Conservation (phyloP, 2,329 filamentous ascomycete species). For the Calonectria fujianensis region DNA sequence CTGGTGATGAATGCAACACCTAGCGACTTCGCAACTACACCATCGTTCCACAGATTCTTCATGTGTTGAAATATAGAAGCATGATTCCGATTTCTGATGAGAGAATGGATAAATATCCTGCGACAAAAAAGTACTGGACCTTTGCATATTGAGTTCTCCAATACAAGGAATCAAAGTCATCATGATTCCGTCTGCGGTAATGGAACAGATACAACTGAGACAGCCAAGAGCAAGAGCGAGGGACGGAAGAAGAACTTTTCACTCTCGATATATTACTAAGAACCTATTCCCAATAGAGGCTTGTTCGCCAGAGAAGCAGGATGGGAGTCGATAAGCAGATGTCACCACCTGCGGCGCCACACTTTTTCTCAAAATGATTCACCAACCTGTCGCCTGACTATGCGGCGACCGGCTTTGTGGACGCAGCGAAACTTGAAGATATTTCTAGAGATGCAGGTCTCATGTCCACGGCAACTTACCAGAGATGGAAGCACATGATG, state of each 20-base stretch:
- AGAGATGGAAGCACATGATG: neutral
- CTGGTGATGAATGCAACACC: too few relatives aligned
- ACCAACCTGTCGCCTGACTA: neutral
- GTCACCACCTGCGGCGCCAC: neutral
- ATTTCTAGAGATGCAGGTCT: neutral
- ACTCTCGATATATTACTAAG: accelerated
- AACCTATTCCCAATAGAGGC: neutral
- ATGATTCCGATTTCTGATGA: too few relatives aligned
- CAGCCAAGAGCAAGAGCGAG: neutral
- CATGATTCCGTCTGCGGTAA: neutral
- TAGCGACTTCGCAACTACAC: too few relatives aligned
- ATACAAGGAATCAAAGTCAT: too few relatives aligned
- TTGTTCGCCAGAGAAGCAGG: neutral
- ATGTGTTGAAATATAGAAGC: too few relatives aligned
- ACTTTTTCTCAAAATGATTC: neutral
- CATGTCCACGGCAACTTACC: neutral
- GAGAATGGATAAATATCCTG: too few relatives aligned
- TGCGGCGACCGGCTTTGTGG: too few relatives aligned
- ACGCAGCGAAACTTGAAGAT: neutral
- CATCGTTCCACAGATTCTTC: too few relatives aligned
- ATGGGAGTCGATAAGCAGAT: neutral
- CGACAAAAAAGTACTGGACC: neutral
- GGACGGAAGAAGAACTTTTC: neutral
- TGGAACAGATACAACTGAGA: neutral
- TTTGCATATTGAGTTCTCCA: too few relatives aligned